Evolutionary conservation across 805 yeast species (phyloP).

Genomic region (Maudiozyma pseudohumilis): DNA sequence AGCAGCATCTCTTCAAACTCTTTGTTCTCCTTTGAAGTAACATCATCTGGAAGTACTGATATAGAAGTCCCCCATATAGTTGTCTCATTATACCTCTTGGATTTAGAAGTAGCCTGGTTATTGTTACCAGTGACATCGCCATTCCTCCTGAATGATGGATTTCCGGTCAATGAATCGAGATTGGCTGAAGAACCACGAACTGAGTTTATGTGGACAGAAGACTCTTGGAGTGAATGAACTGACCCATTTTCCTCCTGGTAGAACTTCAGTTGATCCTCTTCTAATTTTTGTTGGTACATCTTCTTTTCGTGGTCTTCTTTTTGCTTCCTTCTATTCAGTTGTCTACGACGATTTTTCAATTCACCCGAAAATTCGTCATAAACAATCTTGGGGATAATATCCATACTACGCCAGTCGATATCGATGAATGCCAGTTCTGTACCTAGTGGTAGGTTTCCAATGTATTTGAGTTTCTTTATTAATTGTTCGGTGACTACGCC

Average conservation of each 20-base stretch:
- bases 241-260: constrained; percentile 50
- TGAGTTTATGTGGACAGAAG: constrained; percentile 15
- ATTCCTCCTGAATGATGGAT: not conserved
- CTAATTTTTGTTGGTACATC: constrained; percentile 48
- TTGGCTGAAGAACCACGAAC: constrained; percentile 1
- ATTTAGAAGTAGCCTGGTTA: not conserved
- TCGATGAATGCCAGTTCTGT: constrained; percentile 78
- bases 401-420: constrained; percentile 62
- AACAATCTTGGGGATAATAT: constrained; percentile 34
- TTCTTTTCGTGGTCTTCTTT: constrained; percentile 53
- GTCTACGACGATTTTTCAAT: constrained; percentile 46
- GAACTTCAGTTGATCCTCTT: constrained; percentile 47
- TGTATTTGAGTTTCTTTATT: constrained; percentile 55
- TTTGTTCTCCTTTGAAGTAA: constrained; percentile 34
- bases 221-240: constrained; percentile 26
- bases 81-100: constrained; percentile 29
- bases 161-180: constrained; percentile 4
- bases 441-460: constrained; percentile 77
- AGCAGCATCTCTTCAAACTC: constrained; percentile 43
- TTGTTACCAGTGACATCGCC: not conserved
- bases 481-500: constrained; percentile 50
- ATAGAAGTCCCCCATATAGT: constrained; percentile 71
- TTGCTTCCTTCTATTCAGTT: constrained; percentile 38
- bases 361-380: constrained; percentile 42
- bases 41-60: constrained; percentile 25